These are phyloP conservation scores for Candolleomyces efflorescens DNA, from an alignment of 768 basidiomycete species.

Conservation along the genomic window DNA sequence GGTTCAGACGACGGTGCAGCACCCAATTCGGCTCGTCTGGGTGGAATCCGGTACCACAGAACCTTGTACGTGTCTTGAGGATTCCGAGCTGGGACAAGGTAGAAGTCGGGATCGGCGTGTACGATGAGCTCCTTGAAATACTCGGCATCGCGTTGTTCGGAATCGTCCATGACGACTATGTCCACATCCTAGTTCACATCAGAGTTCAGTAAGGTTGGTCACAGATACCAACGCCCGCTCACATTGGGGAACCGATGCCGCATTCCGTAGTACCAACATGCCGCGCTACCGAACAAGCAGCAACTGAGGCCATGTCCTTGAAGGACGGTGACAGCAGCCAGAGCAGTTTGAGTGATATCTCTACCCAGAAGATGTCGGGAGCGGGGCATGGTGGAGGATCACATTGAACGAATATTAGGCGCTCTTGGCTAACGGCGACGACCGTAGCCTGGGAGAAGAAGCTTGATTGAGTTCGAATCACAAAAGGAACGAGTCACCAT, in stretches of 20 bases:
- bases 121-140: slow-evolving; percentile 5
- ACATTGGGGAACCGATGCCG: slow-evolving; percentile 33
- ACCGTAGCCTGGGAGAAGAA: too few relatives aligned
- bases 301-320: slow-evolving; percentile 19
- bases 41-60: slow-evolving; percentile 8
- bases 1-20: too few relatives aligned
- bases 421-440: too few relatives aligned
- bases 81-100: slow-evolving; percentile 8
- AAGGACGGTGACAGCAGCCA: slow-evolving; percentile 22
- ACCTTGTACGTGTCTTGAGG: slow-evolving; percentile 7
- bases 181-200: slow-evolving; percentile 32
- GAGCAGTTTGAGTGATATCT: slow-evolving; percentile 16
- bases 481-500: too few relatives aligned
- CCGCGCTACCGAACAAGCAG: slow-evolving; percentile 35
- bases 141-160: slow-evolving; percentile 1
- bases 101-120: slow-evolving; percentile 7
- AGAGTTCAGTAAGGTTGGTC: background rate
- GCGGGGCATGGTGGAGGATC: too few relatives aligned
- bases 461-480: too few relatives aligned
- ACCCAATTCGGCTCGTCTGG: background rate
- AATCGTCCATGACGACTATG: slow-evolving; percentile 22
- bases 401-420: too few relatives aligned
- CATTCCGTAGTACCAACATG: slow-evolving; percentile 34
- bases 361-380: too few relatives aligned
- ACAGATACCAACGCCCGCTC: background rate